Evolutionary conservation across 208 protist genomes (phyloP), one percentile per base, ranked within the genome.

Genomic region (Lotmaria passim): DNA sequence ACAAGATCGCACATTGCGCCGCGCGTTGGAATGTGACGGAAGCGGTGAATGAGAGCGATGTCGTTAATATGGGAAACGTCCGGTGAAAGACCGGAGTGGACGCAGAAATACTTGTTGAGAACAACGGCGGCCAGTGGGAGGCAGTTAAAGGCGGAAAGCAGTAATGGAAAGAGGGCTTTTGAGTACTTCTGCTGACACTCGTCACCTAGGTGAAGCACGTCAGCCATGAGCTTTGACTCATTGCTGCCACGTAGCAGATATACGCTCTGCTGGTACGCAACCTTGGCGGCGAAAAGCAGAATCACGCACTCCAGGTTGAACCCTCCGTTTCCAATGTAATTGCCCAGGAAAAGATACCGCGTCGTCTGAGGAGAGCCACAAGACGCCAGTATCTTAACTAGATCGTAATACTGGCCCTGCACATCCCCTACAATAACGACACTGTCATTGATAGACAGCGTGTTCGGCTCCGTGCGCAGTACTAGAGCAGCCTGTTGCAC

Each of bases 1-100:
- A 99, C 81, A 33, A 99, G 82, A 73, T 99, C 99, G 87, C 99
- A 99, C 56, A 99, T 93, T 14, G 99, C 86, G 11, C 98, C 97
- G 34, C 81, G 90, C 62, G 99, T 94, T n/a, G 98, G 98, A 10
- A 99, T 92, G 68, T 99, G 97, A 21, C 97, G 98, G 51, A 99
- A 99, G 7, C 99, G 89, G 36, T 95, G 56, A 69, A 99, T 95
- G 31, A 85, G 78, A 21, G 83, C 59, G 57, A 99, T 96, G 69
- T 99, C 93, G 14, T 97, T 85, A 63, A 99, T 73, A 26, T 82
- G 81, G 2, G 93, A 86, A 10, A 99, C 83, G 70, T 99, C 92
- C 17, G 98, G 98, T 26, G 95, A 98, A 12, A 99, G 90, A 23
- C 98, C 98, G 15, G 97, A 98, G 77, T 99, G 98, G 38, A 98